Conservation (phyloP, 2,329 filamentous ascomycete genomes). For the Monilinia fructicola region DNA sequence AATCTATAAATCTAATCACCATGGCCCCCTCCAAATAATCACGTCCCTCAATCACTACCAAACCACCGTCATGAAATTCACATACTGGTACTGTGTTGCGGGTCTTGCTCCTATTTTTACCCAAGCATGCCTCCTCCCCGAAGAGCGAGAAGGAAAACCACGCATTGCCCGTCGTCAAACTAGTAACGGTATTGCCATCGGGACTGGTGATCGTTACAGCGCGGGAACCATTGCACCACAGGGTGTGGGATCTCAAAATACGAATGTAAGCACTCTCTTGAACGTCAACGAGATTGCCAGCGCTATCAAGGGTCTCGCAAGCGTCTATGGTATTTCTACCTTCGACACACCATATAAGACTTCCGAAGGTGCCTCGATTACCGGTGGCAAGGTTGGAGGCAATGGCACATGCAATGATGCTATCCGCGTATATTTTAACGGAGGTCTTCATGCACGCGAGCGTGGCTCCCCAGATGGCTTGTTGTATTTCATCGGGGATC, state of each 20-base stretch:
- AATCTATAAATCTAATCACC: background rate
- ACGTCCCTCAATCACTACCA: background rate
- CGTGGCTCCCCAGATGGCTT: slow-evolving; percentile 57
- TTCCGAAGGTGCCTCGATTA: slow-evolving; percentile 45
- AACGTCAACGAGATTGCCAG: slow-evolving; percentile 46
- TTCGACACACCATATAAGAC: slow-evolving; percentile 47
- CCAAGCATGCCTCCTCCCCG: slow-evolving; percentile 43
- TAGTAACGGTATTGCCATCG: slow-evolving; percentile 42
- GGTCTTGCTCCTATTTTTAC: slow-evolving; percentile 28
- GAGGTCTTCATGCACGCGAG: slow-evolving; percentile 57
- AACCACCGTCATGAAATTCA: slow-evolving; percentile 30
- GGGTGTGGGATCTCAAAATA: slow-evolving; percentile 45
- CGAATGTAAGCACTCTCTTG: slow-evolving; percentile 45
- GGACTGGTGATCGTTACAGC: slow-evolving; percentile 46
- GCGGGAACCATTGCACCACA: slow-evolving; percentile 44
- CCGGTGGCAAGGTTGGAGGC: slow-evolving; percentile 47
- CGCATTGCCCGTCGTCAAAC: slow-evolving; percentile 28
- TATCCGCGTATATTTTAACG: slow-evolving; percentile 53
- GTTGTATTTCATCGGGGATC: slow-evolving; percentile 57
- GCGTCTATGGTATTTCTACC: slow-evolving; percentile 43
- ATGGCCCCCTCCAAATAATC: background rate
- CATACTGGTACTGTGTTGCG: slow-evolving; percentile 27
- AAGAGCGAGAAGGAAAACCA: slow-evolving; percentile 39
- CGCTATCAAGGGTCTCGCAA: slow-evolving; percentile 45
- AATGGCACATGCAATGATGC: slow-evolving; percentile 44